A percentile compares a stretch with the other conserved stretches of the same genome.
Evolutionary conservation across 177 flowering plant species (phyloP).

Genomic region (Vitis hybrid): DNA sequence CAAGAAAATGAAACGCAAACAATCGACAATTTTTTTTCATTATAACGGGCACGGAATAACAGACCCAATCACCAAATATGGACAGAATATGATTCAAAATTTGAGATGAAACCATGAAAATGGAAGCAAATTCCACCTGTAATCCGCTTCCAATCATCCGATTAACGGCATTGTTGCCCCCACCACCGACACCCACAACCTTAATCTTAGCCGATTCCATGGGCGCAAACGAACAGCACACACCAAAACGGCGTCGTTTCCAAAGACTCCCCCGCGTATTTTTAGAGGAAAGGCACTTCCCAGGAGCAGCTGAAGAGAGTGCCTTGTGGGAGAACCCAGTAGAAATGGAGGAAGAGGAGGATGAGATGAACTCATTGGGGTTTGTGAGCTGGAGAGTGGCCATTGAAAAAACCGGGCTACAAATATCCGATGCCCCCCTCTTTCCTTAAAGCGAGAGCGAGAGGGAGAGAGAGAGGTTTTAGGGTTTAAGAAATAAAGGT

Average conservation of each 20-base stretch:
- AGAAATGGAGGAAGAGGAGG: constrained; percentile 25
- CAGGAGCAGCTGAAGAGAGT: constrained; percentile 3
- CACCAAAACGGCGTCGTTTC: constrained; percentile 16
- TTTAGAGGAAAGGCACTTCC: constrained; percentile 12
- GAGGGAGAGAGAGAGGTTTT: constrained; percentile 10
- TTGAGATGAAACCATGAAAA: neutral
- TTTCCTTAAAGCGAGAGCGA: neutral
- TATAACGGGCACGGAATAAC: neutral
- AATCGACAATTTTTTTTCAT: too few relatives aligned
- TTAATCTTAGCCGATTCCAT: constrained; percentile 89
- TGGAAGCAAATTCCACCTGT: constrained; percentile 46
- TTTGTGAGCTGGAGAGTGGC: constrained; percentile 35
- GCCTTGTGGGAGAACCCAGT: constrained; percentile 17
- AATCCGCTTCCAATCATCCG: constrained; percentile 96
- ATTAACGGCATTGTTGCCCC: constrained; percentile 98
- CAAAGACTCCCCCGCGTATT: constrained; percentile 8
- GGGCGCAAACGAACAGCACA: constrained; percentile 53
- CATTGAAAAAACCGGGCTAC: constrained; percentile 11
- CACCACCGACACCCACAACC: constrained; percentile 98
- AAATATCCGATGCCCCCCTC: too few relatives aligned
- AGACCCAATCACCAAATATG: neutral
- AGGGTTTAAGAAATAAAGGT: constrained; percentile 20
- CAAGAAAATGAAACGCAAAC: neutral
- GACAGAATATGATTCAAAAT: neutral
- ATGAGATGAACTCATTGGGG: constrained; percentile 32